These are phyloP conservation scores for Leccinum olivaceopallidum DNA, from an alignment of 768 basidiomycete species.

Conservation along the genomic window DNA sequence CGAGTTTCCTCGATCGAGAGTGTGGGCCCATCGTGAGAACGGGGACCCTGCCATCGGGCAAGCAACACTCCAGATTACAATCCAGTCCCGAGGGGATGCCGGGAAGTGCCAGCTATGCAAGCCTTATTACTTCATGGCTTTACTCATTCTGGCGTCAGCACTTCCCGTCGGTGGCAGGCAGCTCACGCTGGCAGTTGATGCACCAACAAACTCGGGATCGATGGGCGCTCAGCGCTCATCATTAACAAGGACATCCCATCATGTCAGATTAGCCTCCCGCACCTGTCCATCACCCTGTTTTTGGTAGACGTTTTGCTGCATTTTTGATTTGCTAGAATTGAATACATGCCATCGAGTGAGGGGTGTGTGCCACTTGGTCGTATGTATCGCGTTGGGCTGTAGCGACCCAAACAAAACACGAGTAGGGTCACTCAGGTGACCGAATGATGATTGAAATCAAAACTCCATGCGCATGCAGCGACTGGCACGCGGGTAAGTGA, in stretches of 20 bases:
- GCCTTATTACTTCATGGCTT: constrained; percentile 23
- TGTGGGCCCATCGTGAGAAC: constrained; percentile 13
- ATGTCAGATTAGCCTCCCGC: constrained; percentile 25
- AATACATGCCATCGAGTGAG: constrained; percentile 10
- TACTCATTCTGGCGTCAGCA: constrained; percentile 17
- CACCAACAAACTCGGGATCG: constrained; percentile 19
- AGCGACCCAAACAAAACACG: not conserved
- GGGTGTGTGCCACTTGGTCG: constrained; percentile 9
- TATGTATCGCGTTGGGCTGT: not conserved
- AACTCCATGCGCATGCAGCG: constrained; percentile 6
- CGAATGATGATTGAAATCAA: not conserved
- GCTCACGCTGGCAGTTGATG: constrained; percentile 27
- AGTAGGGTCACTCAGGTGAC: not conserved
- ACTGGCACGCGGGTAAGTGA: constrained; percentile 8
- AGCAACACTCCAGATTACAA: constrained; percentile 1
- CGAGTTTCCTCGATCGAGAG: not conserved
- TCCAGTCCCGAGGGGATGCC: constrained; percentile 22
- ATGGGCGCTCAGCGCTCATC: constrained; percentile 11
- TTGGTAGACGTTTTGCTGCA: constrained; percentile 18
- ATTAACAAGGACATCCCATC: constrained; percentile 14
- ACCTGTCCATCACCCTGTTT: constrained; percentile 10
- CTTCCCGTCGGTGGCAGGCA: constrained; percentile 18
- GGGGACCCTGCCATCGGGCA: constrained; percentile 7
- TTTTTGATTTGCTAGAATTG: constrained; percentile 2
- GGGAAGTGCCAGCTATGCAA: constrained; percentile 19